Evolutionary conservation across 2,329 filamentous ascomycete genomes (phyloP), one percentile per base, ranked within the genome.

Genomic region (Parastagonospora nodorum): DNA sequence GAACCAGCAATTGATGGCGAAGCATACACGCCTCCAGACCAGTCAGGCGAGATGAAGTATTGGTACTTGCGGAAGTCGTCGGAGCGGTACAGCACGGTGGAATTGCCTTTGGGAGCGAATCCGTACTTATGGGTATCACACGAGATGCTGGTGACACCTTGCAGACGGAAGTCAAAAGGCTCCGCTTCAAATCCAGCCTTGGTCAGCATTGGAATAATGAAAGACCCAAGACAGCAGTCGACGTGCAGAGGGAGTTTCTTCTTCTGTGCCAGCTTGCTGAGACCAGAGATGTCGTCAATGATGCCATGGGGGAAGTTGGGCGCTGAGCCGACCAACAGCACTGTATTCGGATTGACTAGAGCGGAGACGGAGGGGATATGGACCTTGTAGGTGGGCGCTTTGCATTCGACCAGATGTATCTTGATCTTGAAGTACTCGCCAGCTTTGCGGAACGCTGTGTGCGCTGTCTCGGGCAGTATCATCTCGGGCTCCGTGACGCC

Each of bases 81-180:
- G 39, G 86, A 89, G 64, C 94, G 90, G 82, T 99, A 99, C 36
- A 99, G 82, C 11, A 96, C 82, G 1, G 92, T 94, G 45, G 89
- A 94, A 82, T 96, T 99, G 61, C 94, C 94, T 79, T 99, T 99
- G 45, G 94, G 94, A 1, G 94, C 94, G 71, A 99, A 99, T 32
- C 94, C 94, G 73, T 99, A 99, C 75, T 99, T 99, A 83, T 99
- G 94, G 2, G 94, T 99, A 73, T 99, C 94, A 74, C 92, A 95
- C 61, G 87, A 92, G 74, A 99, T 97, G 74, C 88, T 93, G 3
- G 93, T 97, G 32, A 99, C 94, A 64, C 94, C 94, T 61, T 90
- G 91, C 51, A 95, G 86, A 48, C 89, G 86, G 84, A 99, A 99
- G 74, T 99, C 94, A 70, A 97, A 97, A 5, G 86, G 86, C 62